Evolutionary conservation across 352 stramenopile genomes (phyloP), one percentile per base, ranked within the genome.

Genomic region (Thalassiosira oceanica): DNA sequence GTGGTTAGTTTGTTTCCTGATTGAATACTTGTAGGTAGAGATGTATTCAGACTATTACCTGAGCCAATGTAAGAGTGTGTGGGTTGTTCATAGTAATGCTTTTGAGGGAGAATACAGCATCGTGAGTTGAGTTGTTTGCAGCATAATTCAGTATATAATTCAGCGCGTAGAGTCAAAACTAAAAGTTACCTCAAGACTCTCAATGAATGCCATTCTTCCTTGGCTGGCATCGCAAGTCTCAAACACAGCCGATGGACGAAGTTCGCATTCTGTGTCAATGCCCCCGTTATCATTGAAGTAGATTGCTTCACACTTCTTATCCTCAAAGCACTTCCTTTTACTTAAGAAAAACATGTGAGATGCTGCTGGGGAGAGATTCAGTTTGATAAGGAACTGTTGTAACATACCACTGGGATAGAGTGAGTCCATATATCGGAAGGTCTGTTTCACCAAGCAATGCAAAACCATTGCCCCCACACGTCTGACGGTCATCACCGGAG

Each of bases 401-500:
- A n/a, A n/a, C n/a, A n/a, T n/a, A n/a, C n/a, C 54, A 64, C 28
- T 64, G 54, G 35, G 54, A 43, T 3, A 64, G 16, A 28, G 54
- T 64, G 13, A 64, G 44, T 16, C 29, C 31, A 23, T 16, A n/a
- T 29, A 10, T 36, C 29, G 54, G 54, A 7, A 64, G 16, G 21
- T 52, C 54, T n/a, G 54, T 64, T 4, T 24, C 31, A 13, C 54
- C 54, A 37, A 64, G 39, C 26, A 54, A 43, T 3, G 54, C 54
- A 64, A 35, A 64, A 1, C n/a, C 27, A 31, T 7, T 23, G 26
- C 54, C 54, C 37, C 54, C 54, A 45, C 54, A 64, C 11, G 15
- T 24, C 23, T 56, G 54, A 7, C 7, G 45, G 3, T 6, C n/a
- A 23, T 64, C 54, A 15, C 54, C 54, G 42, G 42, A 28, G 35